Percentiles rank a stretch among this genome's conserved stretches.
phyloP scores from a whole-genome alignment of 2,329 filamentous ascomycete genomes.

The Domatiomyces catenatus region DNA sequence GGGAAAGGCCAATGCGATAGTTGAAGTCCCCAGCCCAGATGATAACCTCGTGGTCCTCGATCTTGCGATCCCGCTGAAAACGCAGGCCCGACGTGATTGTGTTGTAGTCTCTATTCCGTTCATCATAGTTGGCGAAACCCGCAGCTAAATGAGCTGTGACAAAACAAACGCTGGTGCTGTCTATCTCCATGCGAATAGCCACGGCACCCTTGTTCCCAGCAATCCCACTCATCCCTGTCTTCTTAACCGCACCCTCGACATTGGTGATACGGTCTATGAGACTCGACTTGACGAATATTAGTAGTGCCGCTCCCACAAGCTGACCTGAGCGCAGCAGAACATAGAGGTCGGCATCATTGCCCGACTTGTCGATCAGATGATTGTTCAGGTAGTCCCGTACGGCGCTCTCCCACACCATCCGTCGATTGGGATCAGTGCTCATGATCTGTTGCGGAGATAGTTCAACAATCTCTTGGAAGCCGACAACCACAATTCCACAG shows the following conservation, averaged over 20 bases:
- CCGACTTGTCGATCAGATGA: conserved; percentile 21
- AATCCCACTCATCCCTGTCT: conserved; percentile 82
- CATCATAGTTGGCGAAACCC: conserved; percentile 92
- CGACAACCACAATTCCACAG: conserved; percentile 76
- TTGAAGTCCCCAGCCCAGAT: conserved; percentile 98
- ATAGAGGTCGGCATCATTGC: conserved; percentile 62
- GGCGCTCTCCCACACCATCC: conserved; percentile 71
- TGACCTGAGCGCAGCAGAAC: conserved; percentile 83
- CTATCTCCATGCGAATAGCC: conserved; percentile 87
- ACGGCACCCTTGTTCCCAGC: conserved; percentile 97
- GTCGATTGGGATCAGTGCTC: conserved; percentile 82
- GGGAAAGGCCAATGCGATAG: conserved; percentile 76
- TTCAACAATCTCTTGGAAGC: conserved; percentile 97
- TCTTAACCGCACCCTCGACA: conserved; percentile 90
- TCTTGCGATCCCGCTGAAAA: conserved; percentile 79
- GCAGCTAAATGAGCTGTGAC: conserved; percentile 93
- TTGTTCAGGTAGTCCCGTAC: conserved; percentile 63
- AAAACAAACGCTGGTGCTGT: conserved; percentile 82
- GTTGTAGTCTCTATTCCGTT: conserved; percentile 81
- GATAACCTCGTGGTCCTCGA: conserved; percentile 80
- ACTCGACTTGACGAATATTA: conserved; percentile 75
- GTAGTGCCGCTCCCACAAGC: conserved; percentile 81
- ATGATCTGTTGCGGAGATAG: conserved; percentile 96
- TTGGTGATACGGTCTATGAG: conserved; percentile 75
- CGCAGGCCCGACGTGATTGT: conserved; percentile 75